phyloP scores from a whole-genome alignment of 768 basidiomycete genomes.

The Hygrocybe punicea region DNA sequence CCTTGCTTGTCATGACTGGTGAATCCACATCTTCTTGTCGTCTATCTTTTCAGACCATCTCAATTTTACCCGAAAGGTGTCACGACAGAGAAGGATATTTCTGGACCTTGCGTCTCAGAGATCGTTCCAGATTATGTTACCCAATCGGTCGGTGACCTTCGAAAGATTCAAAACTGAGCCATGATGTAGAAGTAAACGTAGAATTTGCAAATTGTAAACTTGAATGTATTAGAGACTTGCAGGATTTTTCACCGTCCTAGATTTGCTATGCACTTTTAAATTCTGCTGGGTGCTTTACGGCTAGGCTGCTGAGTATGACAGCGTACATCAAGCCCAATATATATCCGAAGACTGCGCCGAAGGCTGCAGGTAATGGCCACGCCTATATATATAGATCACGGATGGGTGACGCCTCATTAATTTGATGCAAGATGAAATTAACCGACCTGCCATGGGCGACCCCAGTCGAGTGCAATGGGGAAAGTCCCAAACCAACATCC shows the following conservation, averaged over 20 bases:
- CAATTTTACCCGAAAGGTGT: conserved; percentile 52
- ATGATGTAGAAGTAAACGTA: background rate
- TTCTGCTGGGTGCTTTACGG: conserved; percentile 31
- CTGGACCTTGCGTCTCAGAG: conserved; percentile 62
- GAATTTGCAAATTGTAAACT: conserved; percentile 7
- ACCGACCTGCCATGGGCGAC: conserved; percentile 92
- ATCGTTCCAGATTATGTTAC: conserved; percentile 83
- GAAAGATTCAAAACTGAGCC: conserved; percentile 18
- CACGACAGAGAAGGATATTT: conserved; percentile 68
- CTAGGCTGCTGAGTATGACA: conserved; percentile 46
- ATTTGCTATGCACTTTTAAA: background rate
- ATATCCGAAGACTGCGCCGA: conserved; percentile 68
- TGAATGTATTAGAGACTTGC: background rate
- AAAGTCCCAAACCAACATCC: conserved; percentile 82
- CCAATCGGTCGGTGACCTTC: conserved; percentile 77
- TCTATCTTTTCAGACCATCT: background rate
- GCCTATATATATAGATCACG: conserved; percentile 42
- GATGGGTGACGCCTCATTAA: background rate
- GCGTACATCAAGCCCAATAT: conserved; percentile 56
- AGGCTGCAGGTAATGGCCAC: conserved; percentile 79
- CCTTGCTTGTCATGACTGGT: conserved; percentile 93
- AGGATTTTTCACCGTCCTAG: too few relatives aligned
- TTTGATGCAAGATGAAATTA: background rate
- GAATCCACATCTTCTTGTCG: conserved; percentile 14
- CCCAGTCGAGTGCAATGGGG: conserved; percentile 94